Evolutionary conservation across 1,284 basidiomycete species (phyloP), one percentile per base, ranked within the genome.

Genomic region (Trichosporon faecale): DNA sequence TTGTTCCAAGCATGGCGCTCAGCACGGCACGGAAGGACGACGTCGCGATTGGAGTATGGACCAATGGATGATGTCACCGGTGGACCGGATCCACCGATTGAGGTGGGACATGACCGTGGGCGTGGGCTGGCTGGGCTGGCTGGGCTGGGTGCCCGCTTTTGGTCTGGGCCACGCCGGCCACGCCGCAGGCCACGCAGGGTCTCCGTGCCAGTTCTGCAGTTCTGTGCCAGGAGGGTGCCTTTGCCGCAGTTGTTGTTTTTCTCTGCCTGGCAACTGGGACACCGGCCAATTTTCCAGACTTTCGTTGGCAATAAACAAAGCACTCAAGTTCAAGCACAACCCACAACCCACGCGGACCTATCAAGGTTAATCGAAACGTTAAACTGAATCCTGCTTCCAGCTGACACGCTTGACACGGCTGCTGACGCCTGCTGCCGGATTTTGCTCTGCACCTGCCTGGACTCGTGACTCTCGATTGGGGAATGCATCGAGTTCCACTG

Each of bases 311-410:
- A 52, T 52, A 52, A 52, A 52, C 49, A 52, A 52, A 21, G 11
- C 16, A 6, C 40, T 3, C 40, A 44, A 44, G n/a, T n/a, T 37
- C 49, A 52, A 21, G 49, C 49, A 52, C 49, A 52, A 52, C n/a
- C 21, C 14, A 52, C 49, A 52, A 52, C 49, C 49, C 49, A 52
- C 21, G 49, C 49, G 49, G 49, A 52, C 21, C 27, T 21, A 18
- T 61, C 27, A 31, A 61, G 57, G 57, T 61, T 61, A 61, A 61
- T 61, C 57, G 57, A 61, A 61, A 61, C 57, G 27, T 16, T 61
- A 61, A 61, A 61, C 57, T 61, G 57, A 31, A 61, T 31, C 57
- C 25, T 16, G 55, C 55, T 2, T 29, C 18, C 29, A 18, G 55
- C 27, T 31, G 23, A 12, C 21, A n/a, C n/a, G n/a, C n/a, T n/a